Evolutionary conservation across 2,329 filamentous ascomycete genomes (phyloP).

Genomic region (Cercospora citrullina): DNA sequence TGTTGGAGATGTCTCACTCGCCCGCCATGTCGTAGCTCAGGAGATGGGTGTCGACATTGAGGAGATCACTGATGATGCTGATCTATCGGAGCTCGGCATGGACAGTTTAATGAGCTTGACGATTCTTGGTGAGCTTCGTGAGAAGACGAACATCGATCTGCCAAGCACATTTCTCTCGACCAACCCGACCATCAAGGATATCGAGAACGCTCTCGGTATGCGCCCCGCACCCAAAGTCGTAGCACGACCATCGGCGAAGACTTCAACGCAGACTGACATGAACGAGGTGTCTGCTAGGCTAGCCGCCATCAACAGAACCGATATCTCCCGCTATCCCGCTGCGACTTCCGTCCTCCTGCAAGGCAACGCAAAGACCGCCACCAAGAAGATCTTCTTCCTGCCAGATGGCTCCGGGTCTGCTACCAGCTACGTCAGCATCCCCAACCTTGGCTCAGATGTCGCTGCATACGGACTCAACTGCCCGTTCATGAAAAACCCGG

Average conservation of each 20-base stretch:
- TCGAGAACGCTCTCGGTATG: conserved; percentile 64
- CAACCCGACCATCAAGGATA: conserved; percentile 64
- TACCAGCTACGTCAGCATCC: conserved; percentile 66
- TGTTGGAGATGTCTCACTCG: conserved; percentile 47
- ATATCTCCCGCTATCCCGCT: conserved; percentile 49
- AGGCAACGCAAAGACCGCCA: conserved; percentile 57
- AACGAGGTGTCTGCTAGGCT: conserved; percentile 53
- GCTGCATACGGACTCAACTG: conserved; percentile 62
- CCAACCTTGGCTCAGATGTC: conserved; percentile 54
- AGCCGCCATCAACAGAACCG: conserved; percentile 38
- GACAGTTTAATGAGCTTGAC: conserved; percentile 56
- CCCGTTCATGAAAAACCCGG: conserved; percentile 69
- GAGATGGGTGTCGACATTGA: conserved; percentile 67
- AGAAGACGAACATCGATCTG: conserved; percentile 53
- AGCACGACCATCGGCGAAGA: conserved; percentile 22
- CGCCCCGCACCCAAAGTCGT: conserved; percentile 39
- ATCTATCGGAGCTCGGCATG: conserved; percentile 61
- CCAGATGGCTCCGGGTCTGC: conserved; percentile 60
- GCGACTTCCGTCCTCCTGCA: conserved; percentile 59
- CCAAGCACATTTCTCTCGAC: conserved; percentile 58
- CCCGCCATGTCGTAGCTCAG: conserved; percentile 52
- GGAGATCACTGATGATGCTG: conserved; percentile 56
- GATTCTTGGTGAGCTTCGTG: conserved; percentile 53
- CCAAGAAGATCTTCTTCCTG: conserved; percentile 56
- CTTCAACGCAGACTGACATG: conserved; percentile 41